Conservation (phyloP, 2,329 filamentous ascomycete genomes). For the Fulvia fulva region DNA sequence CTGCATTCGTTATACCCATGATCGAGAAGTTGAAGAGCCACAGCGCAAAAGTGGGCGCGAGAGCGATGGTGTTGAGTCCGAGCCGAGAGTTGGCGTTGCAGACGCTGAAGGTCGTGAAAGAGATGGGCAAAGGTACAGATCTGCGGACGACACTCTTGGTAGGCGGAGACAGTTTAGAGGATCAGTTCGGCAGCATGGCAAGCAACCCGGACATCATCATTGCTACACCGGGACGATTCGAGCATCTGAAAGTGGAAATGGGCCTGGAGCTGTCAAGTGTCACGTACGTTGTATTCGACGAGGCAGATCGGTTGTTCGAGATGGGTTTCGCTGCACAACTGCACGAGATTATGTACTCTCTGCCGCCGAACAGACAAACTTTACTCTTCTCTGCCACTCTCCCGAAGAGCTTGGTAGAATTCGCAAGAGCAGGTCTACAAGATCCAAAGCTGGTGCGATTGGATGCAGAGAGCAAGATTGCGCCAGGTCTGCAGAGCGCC, state of each 20-base stretch:
- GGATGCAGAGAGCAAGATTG: slow-evolving; percentile 93
- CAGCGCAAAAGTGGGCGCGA: slow-evolving; percentile 77
- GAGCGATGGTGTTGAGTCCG: slow-evolving; percentile 84
- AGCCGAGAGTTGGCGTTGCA: slow-evolving; percentile 92
- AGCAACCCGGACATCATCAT: slow-evolving; percentile 96
- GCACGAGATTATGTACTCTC: slow-evolving; percentile 83
- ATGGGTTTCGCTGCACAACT: slow-evolving; percentile 97
- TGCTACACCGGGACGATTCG: slow-evolving; percentile 90
- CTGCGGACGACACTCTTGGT: slow-evolving; percentile 86
- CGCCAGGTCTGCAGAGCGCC: slow-evolving; percentile 88
- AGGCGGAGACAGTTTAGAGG: slow-evolving; percentile 91
- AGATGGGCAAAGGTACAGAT: slow-evolving; percentile 85
- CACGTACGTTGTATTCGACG: slow-evolving; percentile 93
- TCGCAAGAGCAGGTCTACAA: slow-evolving; percentile 86
- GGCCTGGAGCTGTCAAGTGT: slow-evolving; percentile 83
- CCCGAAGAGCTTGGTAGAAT: slow-evolving; percentile 91
- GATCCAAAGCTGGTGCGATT: slow-evolving; percentile 86
- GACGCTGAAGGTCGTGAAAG: slow-evolving; percentile 93
- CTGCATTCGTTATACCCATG: slow-evolving; percentile 97
- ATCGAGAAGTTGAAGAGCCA: slow-evolving; percentile 88
- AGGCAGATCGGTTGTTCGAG: slow-evolving; percentile 94
- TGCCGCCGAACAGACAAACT: slow-evolving; percentile 82
- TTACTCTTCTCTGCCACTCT: slow-evolving; percentile 93
- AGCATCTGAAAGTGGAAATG: slow-evolving; percentile 98
- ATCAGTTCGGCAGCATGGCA: slow-evolving; percentile 90